Conservation (phyloP, 78 protist genomes). For the Polysphondylium violaceum region DNA sequence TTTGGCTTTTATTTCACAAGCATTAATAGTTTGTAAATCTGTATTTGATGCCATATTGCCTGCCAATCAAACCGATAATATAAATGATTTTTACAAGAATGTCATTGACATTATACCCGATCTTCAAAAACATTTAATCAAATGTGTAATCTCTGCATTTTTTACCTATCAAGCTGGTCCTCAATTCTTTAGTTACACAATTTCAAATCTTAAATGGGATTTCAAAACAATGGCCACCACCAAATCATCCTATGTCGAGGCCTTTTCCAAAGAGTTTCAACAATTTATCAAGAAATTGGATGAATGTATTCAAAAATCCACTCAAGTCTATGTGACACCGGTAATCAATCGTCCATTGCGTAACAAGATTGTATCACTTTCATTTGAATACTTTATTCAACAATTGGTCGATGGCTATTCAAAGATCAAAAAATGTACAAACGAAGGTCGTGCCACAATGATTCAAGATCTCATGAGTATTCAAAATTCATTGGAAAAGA, state of each 20-base stretch:
- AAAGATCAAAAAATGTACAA: slow-evolving; percentile 46
- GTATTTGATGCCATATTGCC: slow-evolving; percentile 48
- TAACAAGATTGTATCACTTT: neutral
- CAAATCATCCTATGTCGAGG: slow-evolving; percentile 3
- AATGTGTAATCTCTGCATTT: slow-evolving; percentile 25
- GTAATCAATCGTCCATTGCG: slow-evolving; percentile 10
- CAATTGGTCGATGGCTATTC: slow-evolving; percentile 71
- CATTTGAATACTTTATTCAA: slow-evolving; percentile 47
- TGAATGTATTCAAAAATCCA: neutral
- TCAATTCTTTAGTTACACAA: slow-evolving; percentile 27
- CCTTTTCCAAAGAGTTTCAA: slow-evolving; percentile 15
- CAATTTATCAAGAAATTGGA: slow-evolving; percentile 21
- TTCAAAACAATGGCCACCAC: neutral
- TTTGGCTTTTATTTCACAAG: slow-evolving; percentile 20
- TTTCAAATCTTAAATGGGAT: slow-evolving; percentile 48
- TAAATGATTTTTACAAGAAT: slow-evolving; percentile 28
- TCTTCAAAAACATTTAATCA: slow-evolving; percentile 47
- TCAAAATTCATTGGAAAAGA: slow-evolving; percentile 27
- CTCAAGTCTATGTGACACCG: neutral
- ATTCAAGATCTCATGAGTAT: slow-evolving; percentile 54
- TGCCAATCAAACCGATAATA: slow-evolving; percentile 55
- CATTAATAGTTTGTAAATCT: slow-evolving; percentile 32
- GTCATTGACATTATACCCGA: slow-evolving; percentile 51
- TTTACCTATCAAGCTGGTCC: slow-evolving; percentile 51
- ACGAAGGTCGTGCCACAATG: slow-evolving; percentile 66